phyloP scores from a whole-genome alignment of 75 land plant species.

The Cunninghamia lanceolata region DNA sequence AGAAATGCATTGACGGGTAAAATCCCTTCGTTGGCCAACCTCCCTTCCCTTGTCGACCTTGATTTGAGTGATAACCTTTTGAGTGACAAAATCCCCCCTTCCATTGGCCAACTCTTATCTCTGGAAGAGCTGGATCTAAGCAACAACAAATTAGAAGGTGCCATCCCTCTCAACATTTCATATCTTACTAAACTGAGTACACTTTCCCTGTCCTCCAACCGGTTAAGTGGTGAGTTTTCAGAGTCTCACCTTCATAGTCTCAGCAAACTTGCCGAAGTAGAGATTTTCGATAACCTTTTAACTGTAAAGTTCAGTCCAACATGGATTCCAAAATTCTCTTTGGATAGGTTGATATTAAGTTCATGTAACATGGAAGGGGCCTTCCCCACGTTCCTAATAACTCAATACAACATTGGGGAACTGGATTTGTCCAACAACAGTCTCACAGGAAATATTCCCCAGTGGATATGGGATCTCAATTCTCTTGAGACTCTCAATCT shows the following conservation, averaged over 20 bases:
- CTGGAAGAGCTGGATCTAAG: no score
- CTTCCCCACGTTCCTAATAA: not conserved
- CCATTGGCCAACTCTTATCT: no score
- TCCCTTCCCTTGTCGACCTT: no score
- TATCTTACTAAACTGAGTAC: not conserved
- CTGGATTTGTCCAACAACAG: not conserved
- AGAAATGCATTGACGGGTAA: not conserved
- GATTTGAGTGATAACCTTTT: no score
- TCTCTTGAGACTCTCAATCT: no score
- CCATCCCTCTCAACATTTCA: not conserved
- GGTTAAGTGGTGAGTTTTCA: not conserved
- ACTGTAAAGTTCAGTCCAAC: not conserved
- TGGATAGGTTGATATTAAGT: not conserved
- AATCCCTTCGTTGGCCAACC: no score
- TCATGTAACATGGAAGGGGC: not conserved
- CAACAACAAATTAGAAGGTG: no score
- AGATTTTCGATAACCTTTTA: not conserved
- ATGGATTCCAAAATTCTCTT: no score
- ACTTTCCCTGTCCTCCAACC: constrained; percentile 1
- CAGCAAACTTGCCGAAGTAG: not conserved
- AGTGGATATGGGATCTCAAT: no score
- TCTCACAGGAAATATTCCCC: not conserved
- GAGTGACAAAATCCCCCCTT: no score
- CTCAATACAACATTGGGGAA: not conserved
- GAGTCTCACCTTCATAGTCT: not conserved